A percentile compares a stretch with the other conserved stretches of the same genome.
phyloP scores from a whole-genome alignment of 768 basidiomycete genomes.

The Leccinum rimulosum region DNA sequence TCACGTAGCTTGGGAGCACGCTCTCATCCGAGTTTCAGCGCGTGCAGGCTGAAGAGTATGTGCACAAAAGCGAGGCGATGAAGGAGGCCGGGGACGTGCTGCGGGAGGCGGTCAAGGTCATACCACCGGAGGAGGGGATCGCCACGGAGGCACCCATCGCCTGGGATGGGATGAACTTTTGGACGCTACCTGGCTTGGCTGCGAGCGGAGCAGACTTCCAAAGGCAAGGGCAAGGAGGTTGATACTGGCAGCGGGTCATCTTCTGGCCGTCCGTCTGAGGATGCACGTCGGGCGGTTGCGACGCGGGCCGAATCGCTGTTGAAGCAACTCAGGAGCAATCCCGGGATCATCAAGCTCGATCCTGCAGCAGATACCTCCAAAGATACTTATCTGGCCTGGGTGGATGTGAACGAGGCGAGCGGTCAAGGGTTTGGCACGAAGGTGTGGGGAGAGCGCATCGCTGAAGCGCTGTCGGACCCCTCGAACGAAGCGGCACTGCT shows the following conservation, averaged over 20 bases:
- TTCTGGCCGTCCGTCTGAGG: constrained; percentile 33
- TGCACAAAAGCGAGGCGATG: constrained; percentile 72
- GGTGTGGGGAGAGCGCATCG: constrained; percentile 53
- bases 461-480: constrained; percentile 47
- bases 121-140: constrained; percentile 75
- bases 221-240: constrained; percentile 39
- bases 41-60: constrained; percentile 83
- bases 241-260: constrained; percentile 18
- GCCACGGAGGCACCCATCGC: constrained; percentile 35
- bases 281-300: constrained; percentile 54
- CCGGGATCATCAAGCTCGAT: constrained; percentile 72
- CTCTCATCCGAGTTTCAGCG: too few relatives aligned
- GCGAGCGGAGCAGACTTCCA: constrained; percentile 19
- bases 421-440: constrained; percentile 45
- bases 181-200: constrained; percentile 57
- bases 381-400: constrained; percentile 59
- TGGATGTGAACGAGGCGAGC: constrained; percentile 54
- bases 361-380: constrained; percentile 63
- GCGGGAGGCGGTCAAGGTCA: constrained; percentile 86
- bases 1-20: too few relatives aligned
- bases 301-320: constrained; percentile 78
- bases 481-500: constrained; percentile 61
- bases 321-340: constrained; percentile 68
- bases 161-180: constrained; percentile 89
- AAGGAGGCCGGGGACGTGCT: constrained; percentile 81